Evolutionary conservation across 202 grass and related monocot genomes (phyloP), one percentile per base, ranked within the genome.

Genomic region (Thinopyrum obtusiflorum): DNA sequence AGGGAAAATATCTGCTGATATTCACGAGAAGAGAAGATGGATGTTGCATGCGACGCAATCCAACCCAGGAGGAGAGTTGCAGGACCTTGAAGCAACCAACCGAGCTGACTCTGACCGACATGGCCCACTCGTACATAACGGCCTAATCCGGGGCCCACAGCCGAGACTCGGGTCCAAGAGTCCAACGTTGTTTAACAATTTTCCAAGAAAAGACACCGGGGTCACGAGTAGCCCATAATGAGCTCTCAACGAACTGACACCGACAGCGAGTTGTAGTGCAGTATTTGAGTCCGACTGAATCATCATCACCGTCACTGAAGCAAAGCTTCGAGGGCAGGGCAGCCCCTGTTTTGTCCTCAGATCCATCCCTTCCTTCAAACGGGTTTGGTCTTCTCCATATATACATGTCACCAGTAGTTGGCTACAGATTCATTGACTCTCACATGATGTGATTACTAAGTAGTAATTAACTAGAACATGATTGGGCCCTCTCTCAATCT

Each of bases 81-180:
- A 63, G 21, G 59, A 10, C 0, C 9, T 11, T 25, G 61, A 63
- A 63, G 61, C 61, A 27, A 11, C 60, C 10, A 5, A 10, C 59
- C 9, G 24, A 63, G 24, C 4, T 12, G 59, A 13, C 23, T 13
- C 37, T 23, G 60, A 20, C 21, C 3, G 61, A 64, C 11, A 40
- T 40, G 42, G 42, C 25, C 27, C 1, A 49, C 14, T 18, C 64
- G 64, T 33, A 66, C 63, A 9, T 4, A 31, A 63, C 10, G 24
- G 24, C 61, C 61, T 63, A 63, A 63, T 27, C 25, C 1, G 32
- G 28, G 20, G 3, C 8, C 11, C 27, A 61, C 26, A 13, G 9
- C 15, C 14, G 26, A 10, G 86, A 84, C 87, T 15, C 67, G 44
- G 76, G 87, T 80, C 75, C 74, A 73, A 59, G 15, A 71, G 32